A percentile compares a stretch with the other conserved stretches of the same genome.
These are phyloP conservation scores for Leccinum fuscescens DNA, from an alignment of 1,284 basidiomycete genomes.

Conservation along the genomic window DNA sequence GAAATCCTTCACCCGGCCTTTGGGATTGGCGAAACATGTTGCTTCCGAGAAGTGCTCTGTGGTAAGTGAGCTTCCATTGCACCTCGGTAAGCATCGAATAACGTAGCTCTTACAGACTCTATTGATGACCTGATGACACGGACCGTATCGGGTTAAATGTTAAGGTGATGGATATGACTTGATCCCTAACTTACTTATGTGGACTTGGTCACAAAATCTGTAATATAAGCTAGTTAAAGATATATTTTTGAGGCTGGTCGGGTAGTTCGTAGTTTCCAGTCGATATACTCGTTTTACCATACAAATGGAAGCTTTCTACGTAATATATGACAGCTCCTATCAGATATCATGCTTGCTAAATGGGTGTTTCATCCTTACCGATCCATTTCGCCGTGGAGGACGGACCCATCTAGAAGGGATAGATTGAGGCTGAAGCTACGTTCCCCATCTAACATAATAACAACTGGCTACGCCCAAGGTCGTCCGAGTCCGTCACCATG, in stretches of 20 bases:
- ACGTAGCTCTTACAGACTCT: neutral
- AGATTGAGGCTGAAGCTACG: neutral
- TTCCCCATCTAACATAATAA: neutral
- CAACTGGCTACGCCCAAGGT: neutral
- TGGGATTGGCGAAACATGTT: slow-evolving; percentile 22
- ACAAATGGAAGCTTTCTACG: neutral
- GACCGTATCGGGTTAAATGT: neutral
- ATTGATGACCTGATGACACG: neutral
- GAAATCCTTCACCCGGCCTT: slow-evolving; percentile 14
- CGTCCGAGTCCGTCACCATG: neutral
- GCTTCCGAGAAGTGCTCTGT: slow-evolving; percentile 10
- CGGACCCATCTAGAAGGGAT: neutral
- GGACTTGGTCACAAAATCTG: neutral
- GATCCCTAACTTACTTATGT: neutral
- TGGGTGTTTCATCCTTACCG: neutral
- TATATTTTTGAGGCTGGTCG: neutral
- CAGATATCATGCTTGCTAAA: neutral
- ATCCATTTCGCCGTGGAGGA: neutral
- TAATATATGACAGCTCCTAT: neutral
- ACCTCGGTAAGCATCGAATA: neutral
- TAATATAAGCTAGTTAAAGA: neutral
- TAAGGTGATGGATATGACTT: neutral
- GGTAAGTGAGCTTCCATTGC: slow-evolving; percentile 1
- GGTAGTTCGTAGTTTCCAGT: neutral
- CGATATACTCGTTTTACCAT: neutral